phyloP scores from a whole-genome alignment of 768 basidiomycete genomes.

The Hericium coralloides region DNA sequence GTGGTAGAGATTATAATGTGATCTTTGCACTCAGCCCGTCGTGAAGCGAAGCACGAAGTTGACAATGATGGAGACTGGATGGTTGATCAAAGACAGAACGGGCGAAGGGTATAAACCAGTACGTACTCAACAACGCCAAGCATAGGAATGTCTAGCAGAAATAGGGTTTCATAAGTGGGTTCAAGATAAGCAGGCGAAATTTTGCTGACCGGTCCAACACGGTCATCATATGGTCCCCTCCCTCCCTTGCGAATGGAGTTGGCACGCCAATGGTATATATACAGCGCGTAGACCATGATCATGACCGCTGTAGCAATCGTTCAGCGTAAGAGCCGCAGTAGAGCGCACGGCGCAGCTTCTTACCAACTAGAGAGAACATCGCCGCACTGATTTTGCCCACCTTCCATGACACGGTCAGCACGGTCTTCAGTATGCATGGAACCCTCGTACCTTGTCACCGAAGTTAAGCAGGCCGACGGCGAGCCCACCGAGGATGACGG shows the following conservation, averaged over 20 bases:
- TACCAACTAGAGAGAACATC: slow-evolving; percentile 93
- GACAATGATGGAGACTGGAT: slow-evolving; percentile 67
- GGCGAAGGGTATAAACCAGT: neutral
- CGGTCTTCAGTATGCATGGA: neutral
- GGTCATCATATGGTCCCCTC: slow-evolving; percentile 92
- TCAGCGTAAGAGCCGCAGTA: neutral
- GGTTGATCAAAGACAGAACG: neutral
- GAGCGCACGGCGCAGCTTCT: slow-evolving; percentile 18
- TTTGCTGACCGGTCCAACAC: slow-evolving; percentile 80
- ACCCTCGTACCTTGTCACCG: slow-evolving; percentile 72
- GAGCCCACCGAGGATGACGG: slow-evolving; percentile 93
- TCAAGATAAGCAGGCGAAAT: slow-evolving; percentile 4
- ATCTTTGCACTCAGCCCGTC: neutral
- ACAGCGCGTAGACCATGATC: slow-evolving; percentile 94
- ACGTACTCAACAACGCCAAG: slow-evolving; percentile 66
- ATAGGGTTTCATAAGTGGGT: slow-evolving; percentile 7
- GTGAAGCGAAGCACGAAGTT: slow-evolving; percentile 84
- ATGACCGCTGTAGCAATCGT: slow-evolving; percentile 61
- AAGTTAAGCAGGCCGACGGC: slow-evolving; percentile 96
- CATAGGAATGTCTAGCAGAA: slow-evolving; percentile 67
- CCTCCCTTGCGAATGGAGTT: slow-evolving; percentile 86
- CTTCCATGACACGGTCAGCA: slow-evolving; percentile 27
- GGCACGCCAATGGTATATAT: slow-evolving; percentile 95
- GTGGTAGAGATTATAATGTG: too few relatives aligned
- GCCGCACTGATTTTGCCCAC: slow-evolving; percentile 94